phyloP scores from a whole-genome alignment of 2,329 filamentous ascomycete species.

The Fusarium sp. region DNA sequence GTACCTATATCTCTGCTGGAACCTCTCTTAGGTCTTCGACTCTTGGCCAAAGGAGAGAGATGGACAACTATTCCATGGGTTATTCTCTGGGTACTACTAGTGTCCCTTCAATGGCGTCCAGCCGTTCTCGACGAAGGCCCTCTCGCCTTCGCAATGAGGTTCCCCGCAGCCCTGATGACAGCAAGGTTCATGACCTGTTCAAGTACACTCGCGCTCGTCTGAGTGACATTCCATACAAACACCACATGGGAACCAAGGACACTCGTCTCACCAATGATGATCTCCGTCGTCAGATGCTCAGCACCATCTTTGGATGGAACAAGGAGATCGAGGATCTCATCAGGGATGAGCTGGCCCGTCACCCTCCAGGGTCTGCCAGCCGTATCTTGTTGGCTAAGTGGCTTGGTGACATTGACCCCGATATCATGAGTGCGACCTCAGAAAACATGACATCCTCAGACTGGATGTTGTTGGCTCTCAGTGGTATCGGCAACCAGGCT shows the following conservation, averaged over 20 bases:
- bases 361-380: constrained; percentile 78
- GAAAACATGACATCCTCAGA: constrained; percentile 93
- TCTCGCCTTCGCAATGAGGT: constrained; percentile 87
- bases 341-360: constrained; percentile 83
- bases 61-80: constrained; percentile 67
- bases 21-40: constrained; percentile 58
- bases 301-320: constrained; percentile 94
- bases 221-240: constrained; percentile 84
- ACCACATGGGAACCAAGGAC: constrained; percentile 70
- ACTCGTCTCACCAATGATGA: constrained; percentile 79
- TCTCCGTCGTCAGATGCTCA: constrained; percentile 89
- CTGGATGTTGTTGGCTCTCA: constrained; percentile 96
- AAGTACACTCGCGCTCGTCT: constrained; percentile 85
- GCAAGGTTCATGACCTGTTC: constrained; percentile 82
- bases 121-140: constrained; percentile 60
- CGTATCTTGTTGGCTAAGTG: constrained; percentile 90
- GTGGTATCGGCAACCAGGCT: constrained; percentile 80
- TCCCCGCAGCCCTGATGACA: constrained; percentile 79
- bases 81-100: constrained; percentile 54
- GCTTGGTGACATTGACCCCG: constrained; percentile 86
- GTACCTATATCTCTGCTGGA: constrained; percentile 76
- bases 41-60: constrained; percentile 47
- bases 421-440: constrained; percentile 83
- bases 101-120: constrained; percentile 60
- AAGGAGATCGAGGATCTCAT: constrained; percentile 85